Base-by-base conservation (phyloP, 2,329 filamentous ascomycete genomes). In the Anthostomella pinea region DNA sequence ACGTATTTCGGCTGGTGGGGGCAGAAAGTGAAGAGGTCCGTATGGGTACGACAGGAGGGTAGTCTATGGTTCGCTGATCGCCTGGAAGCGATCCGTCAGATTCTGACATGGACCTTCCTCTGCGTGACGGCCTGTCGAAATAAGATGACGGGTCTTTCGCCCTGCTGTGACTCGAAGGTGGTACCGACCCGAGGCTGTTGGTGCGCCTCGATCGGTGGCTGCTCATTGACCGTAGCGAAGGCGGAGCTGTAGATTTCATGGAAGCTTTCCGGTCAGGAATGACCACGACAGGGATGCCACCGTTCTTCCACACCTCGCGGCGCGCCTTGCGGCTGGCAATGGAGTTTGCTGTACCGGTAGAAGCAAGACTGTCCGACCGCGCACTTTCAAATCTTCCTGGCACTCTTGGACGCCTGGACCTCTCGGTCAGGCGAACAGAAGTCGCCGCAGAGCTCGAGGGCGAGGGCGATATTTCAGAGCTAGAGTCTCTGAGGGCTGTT, bases 1-100 rank as follows among this genome's bases (percentile, higher is more conserved):
- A 61, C 19, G 49, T 53, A 47, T 79, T 79, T 25, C 75, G 68
- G 52, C 77, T 83, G 1, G 77, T 80, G 2, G 77, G 75, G 2
- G 78, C 78, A 3, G 79, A 83, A 6, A 82, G 63, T 10, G 79
- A 83, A 2, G 79, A 81, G 25, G 71, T 71, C 27, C 79, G 70
- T 21, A 64, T 56, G 1, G 79, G 79, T 20, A 82, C 70, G 6
- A 64, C 61, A 8, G 78, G 79, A 8, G 79, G 73, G 38, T 70
- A 79, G 54, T 82, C 79, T 36, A 80, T 75, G 0, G 77, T 81
- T 17, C 74, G 67, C 47, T 73, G 68, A 37, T 77, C 72, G 3
- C 60, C 62, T 2, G 54, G 54, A 15, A 56, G 53, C 19, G 66
- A 69, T 9, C 66, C 63, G 42, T 75, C 70, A 2, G 71, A 72